Base-by-base conservation (phyloP, 257 asterid genomes). In the Sherardia arvensis region DNA sequence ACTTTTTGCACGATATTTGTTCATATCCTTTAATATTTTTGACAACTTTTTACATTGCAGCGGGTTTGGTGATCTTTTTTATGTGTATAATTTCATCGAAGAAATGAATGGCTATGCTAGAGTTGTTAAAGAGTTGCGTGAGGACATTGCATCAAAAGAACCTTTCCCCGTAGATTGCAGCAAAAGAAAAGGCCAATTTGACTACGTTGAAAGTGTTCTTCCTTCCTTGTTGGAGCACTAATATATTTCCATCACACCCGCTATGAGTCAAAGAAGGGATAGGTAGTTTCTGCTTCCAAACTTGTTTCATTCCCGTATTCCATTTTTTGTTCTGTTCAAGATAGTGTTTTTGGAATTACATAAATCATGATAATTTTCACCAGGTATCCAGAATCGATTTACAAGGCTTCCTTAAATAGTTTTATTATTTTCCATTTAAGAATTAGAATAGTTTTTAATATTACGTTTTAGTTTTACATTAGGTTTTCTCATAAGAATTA, bases 221-320 rank as follows among this genome's bases (percentile, higher is more conserved):
- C 99, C 99, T 26, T 78, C 83, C 3, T 85, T 93, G 30, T 74
- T 90, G 80, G 83, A 90, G 79, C 94, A 93, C 77, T 85, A 65
- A 7, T 93, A 84, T 75, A 87, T 93, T 62, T 86, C 97, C 56
- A 72, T 90, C 69, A 87, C 99, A 28, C 96, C 97, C 28, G 94
- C 92, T 32, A 85, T 90, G 97, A 90, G 99, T 77, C 99, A 93
- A 76, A 80, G 99, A 73, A 84, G 97, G 76, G 99, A 93, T 72
- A 84, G 99, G 99, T 93, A 79, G 28, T n/a, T 59, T 48, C 27
- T 36, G 43, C 12, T 58, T 20, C 48, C 55, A 20, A 61, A 28
- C 43, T 53, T 29, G 27, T 27, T 32, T 29, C 15, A 40, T 22
- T 20, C 48, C 8, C 17, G 47, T 53, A 18, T 60, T 51, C 17